These are phyloP conservation scores for Friedmanniomyces simplex DNA, from an alignment of 495 filamentous ascomycete genomes.

Conservation along the genomic window DNA sequence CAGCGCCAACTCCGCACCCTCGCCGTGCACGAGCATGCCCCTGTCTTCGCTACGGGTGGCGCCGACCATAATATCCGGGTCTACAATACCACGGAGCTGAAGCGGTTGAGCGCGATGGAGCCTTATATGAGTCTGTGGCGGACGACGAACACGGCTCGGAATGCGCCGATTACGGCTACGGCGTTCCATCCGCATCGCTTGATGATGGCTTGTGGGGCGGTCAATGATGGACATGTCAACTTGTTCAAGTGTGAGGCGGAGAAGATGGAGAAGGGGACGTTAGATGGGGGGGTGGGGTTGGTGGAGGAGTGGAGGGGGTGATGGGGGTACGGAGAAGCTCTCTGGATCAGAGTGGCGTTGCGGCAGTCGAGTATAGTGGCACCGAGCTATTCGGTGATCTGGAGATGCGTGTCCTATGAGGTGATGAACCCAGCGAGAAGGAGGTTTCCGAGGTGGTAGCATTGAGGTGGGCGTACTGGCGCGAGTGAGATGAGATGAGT, in stretches of 20 bases:
- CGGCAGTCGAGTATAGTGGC: too few species aligned
- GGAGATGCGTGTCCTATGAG: too few species aligned
- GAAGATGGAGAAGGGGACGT: slow-evolving; percentile 10
- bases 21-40: slow-evolving; percentile 91
- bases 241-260: slow-evolving; percentile 50
- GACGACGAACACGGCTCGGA: slow-evolving; percentile 35
- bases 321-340: neutral
- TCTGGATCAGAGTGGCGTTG: neutral
- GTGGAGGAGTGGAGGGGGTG: slow-evolving; percentile 16
- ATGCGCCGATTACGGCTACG: slow-evolving; percentile 71
- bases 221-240: slow-evolving; percentile 62
- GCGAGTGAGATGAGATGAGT: neutral
- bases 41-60: slow-evolving; percentile 90
- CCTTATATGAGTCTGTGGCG: slow-evolving; percentile 84
- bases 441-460: neutral
- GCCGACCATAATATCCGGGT: slow-evolving; percentile 80
- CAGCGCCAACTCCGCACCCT: slow-evolving; percentile 56
- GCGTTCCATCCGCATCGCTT: slow-evolving; percentile 95
- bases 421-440: too few species aligned
- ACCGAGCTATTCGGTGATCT: too few species aligned
- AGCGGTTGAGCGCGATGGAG: slow-evolving; percentile 65
- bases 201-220: slow-evolving; percentile 72
- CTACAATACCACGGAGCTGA: slow-evolving; percentile 63
- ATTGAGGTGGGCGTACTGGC: too few species aligned
- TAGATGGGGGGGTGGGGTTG: neutral